Evolutionary conservation across 257 asterid species (phyloP).

Genomic region (Anisodus acutangulus): DNA sequence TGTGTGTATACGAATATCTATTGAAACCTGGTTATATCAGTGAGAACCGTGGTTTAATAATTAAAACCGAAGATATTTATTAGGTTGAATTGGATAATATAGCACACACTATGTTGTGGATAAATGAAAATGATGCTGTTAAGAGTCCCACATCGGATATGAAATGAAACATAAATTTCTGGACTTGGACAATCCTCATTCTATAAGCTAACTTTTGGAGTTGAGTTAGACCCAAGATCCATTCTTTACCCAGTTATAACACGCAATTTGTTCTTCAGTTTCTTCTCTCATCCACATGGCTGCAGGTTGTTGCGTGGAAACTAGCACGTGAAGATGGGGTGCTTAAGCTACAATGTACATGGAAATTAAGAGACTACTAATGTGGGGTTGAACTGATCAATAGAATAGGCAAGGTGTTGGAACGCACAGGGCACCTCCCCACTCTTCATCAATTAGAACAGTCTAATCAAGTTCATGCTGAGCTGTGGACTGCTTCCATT

Average conservation of each 20-base stretch:
- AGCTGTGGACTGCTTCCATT: constrained; percentile 67
- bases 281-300: neutral
- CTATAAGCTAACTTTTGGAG: too few species aligned
- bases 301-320: constrained; percentile 89
- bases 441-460: constrained; percentile 57
- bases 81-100: neutral
- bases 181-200: too few species aligned
- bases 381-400: constrained; percentile 71
- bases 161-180: too few species aligned
- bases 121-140: neutral
- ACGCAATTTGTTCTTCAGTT: neutral
- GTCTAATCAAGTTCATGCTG: constrained; percentile 74
- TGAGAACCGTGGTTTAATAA: neutral
- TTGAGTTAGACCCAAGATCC: too few species aligned
- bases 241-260: neutral
- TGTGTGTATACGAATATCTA: too few species aligned
- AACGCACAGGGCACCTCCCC: constrained; percentile 66
- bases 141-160: too few species aligned
- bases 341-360: constrained; percentile 61
- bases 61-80: neutral
- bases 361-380: constrained; percentile 76
- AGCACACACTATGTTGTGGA: neutral
- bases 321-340: constrained; percentile 56
- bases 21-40: too few species aligned
- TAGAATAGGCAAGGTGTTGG: constrained; percentile 58